Base-by-base conservation (phyloP, 352 stramenopile species). In the Phytopythium cucurbitacearum region DNA sequence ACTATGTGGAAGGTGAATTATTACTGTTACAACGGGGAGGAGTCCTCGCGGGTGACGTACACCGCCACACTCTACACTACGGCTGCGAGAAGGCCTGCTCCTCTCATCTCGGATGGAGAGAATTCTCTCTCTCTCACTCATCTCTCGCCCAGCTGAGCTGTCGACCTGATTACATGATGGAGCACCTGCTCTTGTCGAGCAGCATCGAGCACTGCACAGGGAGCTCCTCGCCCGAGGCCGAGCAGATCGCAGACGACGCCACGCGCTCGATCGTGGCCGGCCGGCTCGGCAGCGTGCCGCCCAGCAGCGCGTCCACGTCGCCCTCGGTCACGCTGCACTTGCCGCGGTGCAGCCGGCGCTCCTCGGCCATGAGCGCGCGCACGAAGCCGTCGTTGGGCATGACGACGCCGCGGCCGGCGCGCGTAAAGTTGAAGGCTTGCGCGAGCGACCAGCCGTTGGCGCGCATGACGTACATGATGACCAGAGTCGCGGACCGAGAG, bases 381-480 rank as follows among this genome's bases (percentile, higher is more conserved):
- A 91, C 41, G 36, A 88, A 87, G 35, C 77, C 80, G 49, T 79
- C 64, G 44, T 87, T 87, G 15, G 77, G 80, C 52, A 85, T 71
- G 16, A 88, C 67, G 32, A 87, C 63, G 5, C 71, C 75, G n/a
- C 80, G 75, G 4, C 67, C 63, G 4, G 48, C 43, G 40, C 67
- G 69, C 34, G 65, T 64, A 35, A 75, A 70, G 57, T 87, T 87
- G 65, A 81, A 88, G 21, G 76, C 76, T n/a, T 71, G 60, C 9
- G 81, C 73, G 38, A 90, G 64, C 35, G 80, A 85, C 70, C 67
- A 78, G 28, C 60, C 40, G 34, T 78, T 61, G 11, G 69, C 56
- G 38, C 76, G 78, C 76, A 91, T 88, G 32, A 91, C 55, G 50
- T 82, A 88, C 54, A 85, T 67, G 64, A 89, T 62, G 48, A 85